phyloP scores from a whole-genome alignment of 2,329 filamentous ascomycete genomes.

The Cordyceps tenuipes region DNA sequence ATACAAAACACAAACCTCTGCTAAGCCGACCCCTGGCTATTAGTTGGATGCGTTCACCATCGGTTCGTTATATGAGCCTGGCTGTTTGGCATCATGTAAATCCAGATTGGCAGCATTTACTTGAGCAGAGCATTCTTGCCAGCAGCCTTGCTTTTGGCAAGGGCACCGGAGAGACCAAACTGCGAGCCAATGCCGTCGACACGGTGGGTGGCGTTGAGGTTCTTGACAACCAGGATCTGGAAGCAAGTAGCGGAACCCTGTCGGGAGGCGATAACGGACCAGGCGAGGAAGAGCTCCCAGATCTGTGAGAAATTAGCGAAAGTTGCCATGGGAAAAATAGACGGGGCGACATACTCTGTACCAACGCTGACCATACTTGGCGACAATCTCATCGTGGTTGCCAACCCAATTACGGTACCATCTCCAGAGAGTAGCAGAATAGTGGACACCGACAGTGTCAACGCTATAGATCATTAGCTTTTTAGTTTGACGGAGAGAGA shows the following conservation, averaged over 20 bases:
- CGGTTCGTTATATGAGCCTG: background rate
- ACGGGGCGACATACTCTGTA: constrained; percentile 62
- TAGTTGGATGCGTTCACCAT: background rate
- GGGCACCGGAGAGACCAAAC: constrained; percentile 58
- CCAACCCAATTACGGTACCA: constrained; percentile 99
- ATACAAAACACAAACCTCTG: constrained; percentile 8
- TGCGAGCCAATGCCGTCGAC: constrained; percentile 65
- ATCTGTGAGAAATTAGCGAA: constrained; percentile 44
- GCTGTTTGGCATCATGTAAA: background rate
- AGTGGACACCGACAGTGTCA: constrained; percentile 94
- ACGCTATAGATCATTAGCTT: constrained; percentile 33
- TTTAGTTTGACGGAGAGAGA: too few species aligned
- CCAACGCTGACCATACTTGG: constrained; percentile 93
- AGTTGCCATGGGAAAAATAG: background rate
- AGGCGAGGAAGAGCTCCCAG: constrained; percentile 87
- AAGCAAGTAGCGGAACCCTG: constrained; percentile 80
- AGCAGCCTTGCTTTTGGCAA: constrained; percentile 28
- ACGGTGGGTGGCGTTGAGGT: constrained; percentile 79
- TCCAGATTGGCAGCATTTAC: background rate
- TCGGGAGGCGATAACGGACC: constrained; percentile 73
- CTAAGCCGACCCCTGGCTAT: background rate
- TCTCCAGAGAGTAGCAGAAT: constrained; percentile 91
- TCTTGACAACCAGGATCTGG: constrained; percentile 82
- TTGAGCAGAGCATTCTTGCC: constrained; percentile 20
- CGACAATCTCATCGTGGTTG: constrained; percentile 85